Conservation (phyloP, 305 asterid species). For the Fraxinus albicans region DNA sequence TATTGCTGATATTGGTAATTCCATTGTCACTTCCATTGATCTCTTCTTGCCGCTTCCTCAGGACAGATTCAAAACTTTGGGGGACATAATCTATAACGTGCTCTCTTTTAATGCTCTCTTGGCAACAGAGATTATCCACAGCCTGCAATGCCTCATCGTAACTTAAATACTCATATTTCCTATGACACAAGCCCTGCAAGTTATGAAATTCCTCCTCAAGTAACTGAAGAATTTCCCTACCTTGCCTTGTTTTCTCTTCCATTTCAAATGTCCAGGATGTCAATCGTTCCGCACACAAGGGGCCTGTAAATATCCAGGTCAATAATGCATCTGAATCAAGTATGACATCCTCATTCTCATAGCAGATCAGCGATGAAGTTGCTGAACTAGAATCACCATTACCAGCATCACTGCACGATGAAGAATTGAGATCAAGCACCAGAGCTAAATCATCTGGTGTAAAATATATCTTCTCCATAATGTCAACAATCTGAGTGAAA, state of each 20-base stretch:
- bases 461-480: slow-evolving; percentile 61
- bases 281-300: slow-evolving; percentile 68
- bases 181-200: slow-evolving; percentile 77
- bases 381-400: slow-evolving; percentile 30
- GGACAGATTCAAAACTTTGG: slow-evolving; percentile 71
- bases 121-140: slow-evolving; percentile 77
- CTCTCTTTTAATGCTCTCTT: slow-evolving; percentile 84
- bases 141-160: slow-evolving; percentile 89
- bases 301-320: slow-evolving; percentile 82
- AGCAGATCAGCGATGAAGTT: slow-evolving; percentile 37
- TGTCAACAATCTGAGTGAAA: slow-evolving; percentile 40
- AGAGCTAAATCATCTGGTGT: slow-evolving; percentile 64
- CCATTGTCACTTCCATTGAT: slow-evolving; percentile 62
- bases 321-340: slow-evolving; percentile 76
- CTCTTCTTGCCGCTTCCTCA: slow-evolving; percentile 71
- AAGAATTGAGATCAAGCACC: slow-evolving; percentile 47
- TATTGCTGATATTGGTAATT: slow-evolving; percentile 39
- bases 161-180: slow-evolving; percentile 75
- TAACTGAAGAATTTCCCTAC: slow-evolving; percentile 63
- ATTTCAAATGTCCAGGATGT: slow-evolving; percentile 56
- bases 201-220: slow-evolving; percentile 81
- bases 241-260: slow-evolving; percentile 76
- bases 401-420: slow-evolving; percentile 35
- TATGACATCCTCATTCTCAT: slow-evolving; percentile 45
- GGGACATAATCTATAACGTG: slow-evolving; percentile 44